A percentile compares a stretch with the other conserved stretches of the same genome.
Evolutionary conservation across 768 basidiomycete genomes (phyloP).

Genomic region (Suillus occidentalis): DNA sequence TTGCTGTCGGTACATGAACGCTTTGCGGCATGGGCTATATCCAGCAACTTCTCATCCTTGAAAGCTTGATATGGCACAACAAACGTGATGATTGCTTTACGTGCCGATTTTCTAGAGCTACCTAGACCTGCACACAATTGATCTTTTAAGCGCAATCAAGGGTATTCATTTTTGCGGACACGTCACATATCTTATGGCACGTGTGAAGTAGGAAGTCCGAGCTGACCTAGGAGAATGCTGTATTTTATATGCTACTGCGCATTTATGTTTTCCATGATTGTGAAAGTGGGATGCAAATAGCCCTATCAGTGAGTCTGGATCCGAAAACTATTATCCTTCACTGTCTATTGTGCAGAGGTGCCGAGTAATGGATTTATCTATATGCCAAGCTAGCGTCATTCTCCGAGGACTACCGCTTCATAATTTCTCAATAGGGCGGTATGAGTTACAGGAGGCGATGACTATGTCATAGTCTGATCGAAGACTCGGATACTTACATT

Average conservation of each 20-base stretch:
- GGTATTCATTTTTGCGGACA: background rate
- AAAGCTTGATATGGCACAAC: background rate
- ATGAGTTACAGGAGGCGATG: background rate
- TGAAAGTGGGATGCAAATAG: background rate
- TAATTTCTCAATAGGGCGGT: background rate
- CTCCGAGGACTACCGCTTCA: background rate
- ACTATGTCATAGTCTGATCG: background rate
- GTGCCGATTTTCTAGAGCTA: background rate
- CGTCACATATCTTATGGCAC: background rate
- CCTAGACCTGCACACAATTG: background rate
- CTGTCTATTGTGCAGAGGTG: background rate
- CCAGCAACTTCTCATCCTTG: background rate
- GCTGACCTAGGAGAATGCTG: background rate
- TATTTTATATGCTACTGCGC: background rate
- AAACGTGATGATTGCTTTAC: background rate
- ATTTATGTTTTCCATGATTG: background rate
- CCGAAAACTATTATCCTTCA: background rate
- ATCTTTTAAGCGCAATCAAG: background rate
- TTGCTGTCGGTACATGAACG: background rate
- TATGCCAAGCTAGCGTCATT: background rate
- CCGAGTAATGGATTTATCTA: background rate
- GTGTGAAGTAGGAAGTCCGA: background rate
- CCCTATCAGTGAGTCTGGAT: background rate
- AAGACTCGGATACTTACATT: background rate
- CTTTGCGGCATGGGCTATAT: background rate